Conservation (phyloP, 108 stramenopile genomes). For the Cyclotella baltica region DNA sequence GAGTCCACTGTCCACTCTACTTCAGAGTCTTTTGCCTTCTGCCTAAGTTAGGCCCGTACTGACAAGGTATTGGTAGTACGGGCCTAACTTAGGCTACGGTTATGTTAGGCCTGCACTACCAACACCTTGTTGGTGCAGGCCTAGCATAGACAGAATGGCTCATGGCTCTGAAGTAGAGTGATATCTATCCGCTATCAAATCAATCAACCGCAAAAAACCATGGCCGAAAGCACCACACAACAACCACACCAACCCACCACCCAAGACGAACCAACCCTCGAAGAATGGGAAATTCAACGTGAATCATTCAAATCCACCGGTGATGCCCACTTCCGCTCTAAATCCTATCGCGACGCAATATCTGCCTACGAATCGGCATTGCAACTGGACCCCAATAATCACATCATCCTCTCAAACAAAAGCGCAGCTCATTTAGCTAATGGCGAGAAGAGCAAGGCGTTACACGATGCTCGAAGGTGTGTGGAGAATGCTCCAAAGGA, state of each 20-base stretch:
- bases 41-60: too few species aligned
- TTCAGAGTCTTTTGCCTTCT: too few species aligned
- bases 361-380: slow-evolving; percentile 71
- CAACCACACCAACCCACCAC: not conserved
- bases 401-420: slow-evolving; percentile 75
- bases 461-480: slow-evolving; percentile 75
- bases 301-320: slow-evolving; percentile 68
- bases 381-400: slow-evolving; percentile 69
- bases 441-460: slow-evolving; percentile 76
- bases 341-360: slow-evolving; percentile 67
- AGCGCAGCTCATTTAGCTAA: slow-evolving; percentile 84
- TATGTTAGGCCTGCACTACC: too few species aligned
- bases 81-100: too few species aligned
- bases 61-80: too few species aligned
- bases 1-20: too few species aligned
- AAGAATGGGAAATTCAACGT: slow-evolving; percentile 88
- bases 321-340: slow-evolving; percentile 75
- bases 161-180: too few species aligned
- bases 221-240: not conserved
- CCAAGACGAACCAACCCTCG: slow-evolving; percentile 27
- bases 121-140: too few species aligned
- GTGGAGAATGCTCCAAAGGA: slow-evolving; percentile 45
- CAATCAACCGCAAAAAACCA: too few species aligned
- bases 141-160: too few species aligned
- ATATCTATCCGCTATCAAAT: too few species aligned